Conservation (phyloP, 106 monocot species). For the Apostasia ramifera region DNA sequence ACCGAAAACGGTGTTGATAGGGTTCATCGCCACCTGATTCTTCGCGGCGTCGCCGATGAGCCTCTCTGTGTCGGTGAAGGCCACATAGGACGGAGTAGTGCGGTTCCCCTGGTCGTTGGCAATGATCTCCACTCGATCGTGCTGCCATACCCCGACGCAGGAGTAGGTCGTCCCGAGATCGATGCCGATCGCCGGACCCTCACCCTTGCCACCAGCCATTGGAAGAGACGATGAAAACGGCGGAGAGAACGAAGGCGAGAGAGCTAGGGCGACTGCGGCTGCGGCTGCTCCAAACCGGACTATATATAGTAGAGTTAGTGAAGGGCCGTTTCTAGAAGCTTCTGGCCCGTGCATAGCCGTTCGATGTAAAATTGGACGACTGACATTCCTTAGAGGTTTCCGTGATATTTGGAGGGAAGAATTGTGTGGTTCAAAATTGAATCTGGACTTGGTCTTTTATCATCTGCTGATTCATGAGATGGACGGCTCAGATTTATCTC, state of each 20-base stretch:
- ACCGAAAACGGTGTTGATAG: conserved; percentile 44
- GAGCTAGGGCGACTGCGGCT: background rate
- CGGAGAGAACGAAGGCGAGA: background rate
- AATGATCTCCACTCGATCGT: conserved; percentile 52
- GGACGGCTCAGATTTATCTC: no score
- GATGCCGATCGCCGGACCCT: conserved; percentile 62
- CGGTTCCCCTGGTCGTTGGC: conserved; percentile 57
- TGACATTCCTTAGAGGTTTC: no score
- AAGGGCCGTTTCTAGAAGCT: background rate
- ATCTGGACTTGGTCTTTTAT: no score
- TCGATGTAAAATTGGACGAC: background rate
- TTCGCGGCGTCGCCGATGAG: conserved; percentile 50
- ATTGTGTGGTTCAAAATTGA: no score
- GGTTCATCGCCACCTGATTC: conserved; percentile 66
- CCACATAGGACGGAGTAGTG: conserved; percentile 51
- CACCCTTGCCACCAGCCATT: conserved; percentile 49
- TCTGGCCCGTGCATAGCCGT: background rate
- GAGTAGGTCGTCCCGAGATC: background rate
- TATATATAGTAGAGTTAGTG: no score
- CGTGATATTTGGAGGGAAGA: no score
- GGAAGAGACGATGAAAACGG: background rate
- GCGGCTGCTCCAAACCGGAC: background rate
- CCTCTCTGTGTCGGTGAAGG: conserved; percentile 48
- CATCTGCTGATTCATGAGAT: no score
- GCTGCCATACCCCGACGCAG: background rate